These are phyloP conservation scores for Acer campestre DNA, from an alignment of 345 rosid species.

Conservation along the genomic window DNA sequence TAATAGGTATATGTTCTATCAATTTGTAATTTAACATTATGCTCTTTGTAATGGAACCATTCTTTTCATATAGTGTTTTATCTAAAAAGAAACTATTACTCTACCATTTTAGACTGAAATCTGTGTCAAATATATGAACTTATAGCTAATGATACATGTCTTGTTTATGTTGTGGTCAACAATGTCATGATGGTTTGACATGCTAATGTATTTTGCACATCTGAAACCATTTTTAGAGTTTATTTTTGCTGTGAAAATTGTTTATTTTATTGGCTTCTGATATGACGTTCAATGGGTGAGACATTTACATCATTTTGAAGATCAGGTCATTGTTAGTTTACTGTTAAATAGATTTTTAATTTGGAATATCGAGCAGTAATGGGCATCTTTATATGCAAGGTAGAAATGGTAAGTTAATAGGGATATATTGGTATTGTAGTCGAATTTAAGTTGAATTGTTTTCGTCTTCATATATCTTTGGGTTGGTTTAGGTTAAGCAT, in stretches of 20 bases:
- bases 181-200: not conserved
- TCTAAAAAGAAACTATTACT: not conserved
- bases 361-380: not conserved
- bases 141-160: not conserved
- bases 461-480: no score
- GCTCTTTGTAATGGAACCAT: not conserved
- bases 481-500: no score
- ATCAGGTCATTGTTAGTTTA: not conserved
- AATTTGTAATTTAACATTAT: no score
- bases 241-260: not conserved
- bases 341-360: not conserved
- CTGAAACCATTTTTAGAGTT: not conserved
- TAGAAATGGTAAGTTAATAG: no score
- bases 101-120: not conserved
- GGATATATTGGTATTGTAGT: no score
- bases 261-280: not conserved
- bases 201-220: not conserved
- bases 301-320: not conserved
- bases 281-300: not conserved
- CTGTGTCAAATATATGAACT: not conserved
- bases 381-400: no score
- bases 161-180: not conserved
- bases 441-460: no score
- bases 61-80: not conserved
- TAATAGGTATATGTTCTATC: no score